Evolutionary conservation across 495 filamentous ascomycete species (phyloP), one percentile per base, ranked within the genome.

Genomic region (Jackrogersella multiformis): DNA sequence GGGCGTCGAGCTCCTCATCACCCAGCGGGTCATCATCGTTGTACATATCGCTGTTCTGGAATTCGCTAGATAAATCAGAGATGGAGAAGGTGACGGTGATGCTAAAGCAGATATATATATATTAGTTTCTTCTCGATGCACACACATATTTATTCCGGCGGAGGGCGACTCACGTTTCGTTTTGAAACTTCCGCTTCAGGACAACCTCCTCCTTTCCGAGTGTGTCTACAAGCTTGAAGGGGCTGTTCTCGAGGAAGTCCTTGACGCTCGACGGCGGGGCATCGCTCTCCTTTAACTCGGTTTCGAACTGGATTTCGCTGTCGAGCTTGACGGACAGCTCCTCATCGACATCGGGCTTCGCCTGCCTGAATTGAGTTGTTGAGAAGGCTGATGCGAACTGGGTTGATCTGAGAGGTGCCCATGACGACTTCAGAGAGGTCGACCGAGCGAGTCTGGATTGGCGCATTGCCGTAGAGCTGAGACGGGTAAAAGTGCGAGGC

Each of bases 31-130:
- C 42, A 2, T 46, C 42, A 21, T 46, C 26, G 42, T 46, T 46
- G 42, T 26, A 46, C 8, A 46, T 4, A 21, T 46, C 21, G 9
- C 23, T 21, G 21, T 46, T 46, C 42, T 46, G 20, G 71, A 89
- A 80, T 81, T 86, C 86, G 79, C 90, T 88, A 44, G 26, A 3
- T 7, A 99, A 85, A 76, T 97, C 96, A 68, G 91, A 88, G 74
- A 97, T 93, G 66, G 93, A 95, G 84, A 99, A 99, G 65, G 88
- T 88, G 66, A 98, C 86, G 59, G 88, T 89, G 82, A 99, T 96
- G 66, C 92, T 97, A 65, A n/a, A 23, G 23, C 23, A 26, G 41
- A 28, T 16, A 51, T 18, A 5, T n/a, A 2, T 45, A 39, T 5
- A 64, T 74, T 38, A 77, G 70, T 51, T 54, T 6, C 49, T 39